Conservation (phyloP, 495 filamentous ascomycete genomes). For the Halenospora varia region DNA sequence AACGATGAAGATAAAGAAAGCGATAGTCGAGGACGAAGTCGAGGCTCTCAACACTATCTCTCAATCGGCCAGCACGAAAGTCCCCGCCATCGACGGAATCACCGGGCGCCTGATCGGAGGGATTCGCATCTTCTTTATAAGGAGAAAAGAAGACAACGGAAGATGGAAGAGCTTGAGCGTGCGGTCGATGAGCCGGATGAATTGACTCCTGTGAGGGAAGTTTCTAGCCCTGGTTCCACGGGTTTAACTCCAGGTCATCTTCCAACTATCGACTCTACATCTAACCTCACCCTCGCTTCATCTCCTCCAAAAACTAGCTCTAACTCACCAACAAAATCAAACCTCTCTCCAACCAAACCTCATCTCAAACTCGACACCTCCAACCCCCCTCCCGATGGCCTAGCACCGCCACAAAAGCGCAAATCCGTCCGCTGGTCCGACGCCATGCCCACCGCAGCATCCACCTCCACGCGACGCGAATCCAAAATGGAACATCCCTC, state of each 20-base stretch:
- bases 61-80: background rate
- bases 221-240: no score
- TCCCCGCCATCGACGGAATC: background rate
- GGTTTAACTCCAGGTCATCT: no score
- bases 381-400: background rate
- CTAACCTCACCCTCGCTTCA: no score
- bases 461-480: background rate
- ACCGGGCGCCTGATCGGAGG: background rate
- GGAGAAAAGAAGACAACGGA: background rate
- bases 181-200: background rate
- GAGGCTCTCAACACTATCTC: background rate
- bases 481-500: constrained; percentile 14
- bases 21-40: background rate
- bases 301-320: no score
- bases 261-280: no score
- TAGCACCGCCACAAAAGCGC: background rate
- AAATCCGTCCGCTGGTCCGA: constrained; percentile 4
- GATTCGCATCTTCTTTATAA: background rate
- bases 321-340: background rate
- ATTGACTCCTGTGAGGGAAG: background rate
- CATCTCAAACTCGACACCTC: no score
- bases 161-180: background rate
- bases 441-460: background rate
- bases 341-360: no score
- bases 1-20: background rate